Evolutionary conservation across 495 filamentous ascomycete species (phyloP), one percentile per base, ranked within the genome.

Genomic region (Aspergillus saccharolyticus): DNA sequence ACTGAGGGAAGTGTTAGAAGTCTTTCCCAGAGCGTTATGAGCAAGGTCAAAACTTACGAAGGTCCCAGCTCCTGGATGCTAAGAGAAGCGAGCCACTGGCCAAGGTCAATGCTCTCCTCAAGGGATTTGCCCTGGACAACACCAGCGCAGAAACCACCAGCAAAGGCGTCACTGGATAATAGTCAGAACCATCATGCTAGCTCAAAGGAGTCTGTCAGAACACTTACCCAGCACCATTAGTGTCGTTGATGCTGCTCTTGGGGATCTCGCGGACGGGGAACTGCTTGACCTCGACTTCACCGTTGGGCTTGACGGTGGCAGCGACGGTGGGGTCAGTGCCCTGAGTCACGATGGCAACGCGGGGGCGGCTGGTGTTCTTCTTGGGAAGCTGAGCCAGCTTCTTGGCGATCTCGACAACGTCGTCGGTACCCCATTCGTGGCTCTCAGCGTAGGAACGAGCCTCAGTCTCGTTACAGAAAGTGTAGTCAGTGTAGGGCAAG

Each of bases 401-500:
- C 79, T 88, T 87, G 57, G 93, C 91, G 66, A 97, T 96, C 77
- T 88, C 89, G 63, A 86, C 81, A 62, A 97, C 81, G 70, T 94
- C 89, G 60, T 85, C 85, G 49, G 85, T 88, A 33, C 70, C 71
- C 68, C 77, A 84, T 55, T 78, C 78, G 72, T 97, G 91, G 54
- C 84, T 85, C 67, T 89, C 84, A 52, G 95, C 86, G 74, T 91
- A 97, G 52, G 89, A 76, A 61, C 83, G 80, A 30, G 91, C 94
- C 77, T 99, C 94, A 25, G 87, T 88, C 85, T 97, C 95, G 75
- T 99, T 99, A 59, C 92, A 94, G 74, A 97, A 88, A 33, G 96
- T 79, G 79, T 92, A 96, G 79, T 99, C 94, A 79, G 89, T 93
- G 83, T 96, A 97, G 19, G 86, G 88, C 10, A 88, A 80, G 2